These are phyloP conservation scores for Saccharata proteae DNA, from an alignment of 2,329 filamentous ascomycete genomes.

Conservation along the genomic window DNA sequence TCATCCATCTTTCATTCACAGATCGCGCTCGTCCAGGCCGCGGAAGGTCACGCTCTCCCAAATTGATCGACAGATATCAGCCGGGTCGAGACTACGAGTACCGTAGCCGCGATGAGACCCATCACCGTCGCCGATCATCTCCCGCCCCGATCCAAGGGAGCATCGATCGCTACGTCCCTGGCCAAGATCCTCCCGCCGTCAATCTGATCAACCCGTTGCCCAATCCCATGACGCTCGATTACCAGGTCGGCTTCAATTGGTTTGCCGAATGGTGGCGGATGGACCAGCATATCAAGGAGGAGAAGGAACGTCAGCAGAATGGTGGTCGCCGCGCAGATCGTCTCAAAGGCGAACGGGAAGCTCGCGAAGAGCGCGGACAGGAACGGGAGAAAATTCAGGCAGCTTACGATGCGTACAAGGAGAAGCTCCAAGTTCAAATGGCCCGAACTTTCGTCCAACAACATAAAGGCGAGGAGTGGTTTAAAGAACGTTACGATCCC, in stretches of 20 bases:
- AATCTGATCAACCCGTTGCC: conserved; percentile 53
- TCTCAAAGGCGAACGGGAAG: conserved; percentile 51
- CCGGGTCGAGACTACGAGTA: conserved; percentile 60
- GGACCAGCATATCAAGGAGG: conserved; percentile 72
- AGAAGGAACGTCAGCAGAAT: conserved; percentile 58
- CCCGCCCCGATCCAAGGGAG: conserved; percentile 50
- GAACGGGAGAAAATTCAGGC: conserved; percentile 68
- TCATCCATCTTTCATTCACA: background rate
- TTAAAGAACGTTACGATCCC: conserved; percentile 84
- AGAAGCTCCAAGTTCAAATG: conserved; percentile 58
- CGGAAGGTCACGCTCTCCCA: conserved; percentile 58
- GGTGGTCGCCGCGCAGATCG: conserved; percentile 49
- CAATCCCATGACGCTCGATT: conserved; percentile 61
- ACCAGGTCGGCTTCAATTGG: conserved; percentile 75
- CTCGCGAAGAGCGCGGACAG: conserved; percentile 62
- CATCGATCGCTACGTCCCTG: conserved; percentile 77
- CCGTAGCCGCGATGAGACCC: conserved; percentile 47
- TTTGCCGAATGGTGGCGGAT: conserved; percentile 80
- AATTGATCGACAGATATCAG: conserved; percentile 63
- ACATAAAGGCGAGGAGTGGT: conserved; percentile 96
- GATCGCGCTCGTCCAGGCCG: conserved; percentile 18
- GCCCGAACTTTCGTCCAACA: conserved; percentile 79
- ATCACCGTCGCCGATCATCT: conserved; percentile 44
- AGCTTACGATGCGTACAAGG: conserved; percentile 54
- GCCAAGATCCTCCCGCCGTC: conserved; percentile 46